Evolutionary conservation across 768 basidiomycete species (phyloP).

Genomic region (Boletus patriciae): DNA sequence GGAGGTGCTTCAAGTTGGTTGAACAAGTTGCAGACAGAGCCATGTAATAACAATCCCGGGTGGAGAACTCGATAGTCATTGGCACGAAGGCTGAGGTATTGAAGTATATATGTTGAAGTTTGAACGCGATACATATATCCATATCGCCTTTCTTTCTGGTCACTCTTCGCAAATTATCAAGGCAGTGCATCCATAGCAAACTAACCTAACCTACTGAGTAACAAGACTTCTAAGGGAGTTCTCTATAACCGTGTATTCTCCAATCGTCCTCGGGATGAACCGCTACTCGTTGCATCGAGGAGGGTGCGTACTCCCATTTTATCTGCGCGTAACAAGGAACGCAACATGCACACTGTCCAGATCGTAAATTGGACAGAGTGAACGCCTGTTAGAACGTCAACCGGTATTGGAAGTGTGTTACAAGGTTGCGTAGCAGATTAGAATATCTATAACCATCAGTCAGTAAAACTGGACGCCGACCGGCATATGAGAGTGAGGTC

Average conservation of each 20-base stretch:
- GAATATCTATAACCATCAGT: slow-evolving; percentile 4
- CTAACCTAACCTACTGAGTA: background rate
- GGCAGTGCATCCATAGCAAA: background rate
- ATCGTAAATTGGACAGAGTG: background rate
- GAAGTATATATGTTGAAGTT: no score
- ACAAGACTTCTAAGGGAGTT: background rate
- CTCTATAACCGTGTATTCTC: background rate
- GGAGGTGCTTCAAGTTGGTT: no score
- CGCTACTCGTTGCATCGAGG: background rate
- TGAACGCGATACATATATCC: no score
- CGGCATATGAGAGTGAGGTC: background rate
- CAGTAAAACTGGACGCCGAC: slow-evolving; percentile 24
- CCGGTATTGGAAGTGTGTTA: background rate
- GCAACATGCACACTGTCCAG: background rate
- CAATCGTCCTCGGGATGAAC: background rate
- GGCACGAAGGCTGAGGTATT: no score
- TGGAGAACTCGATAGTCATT: no score
- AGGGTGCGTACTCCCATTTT: background rate
- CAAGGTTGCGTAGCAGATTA: slow-evolving; percentile 3
- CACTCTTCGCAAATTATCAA: background rate
- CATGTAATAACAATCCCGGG: background rate
- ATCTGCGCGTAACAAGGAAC: background rate
- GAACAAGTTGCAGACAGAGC: background rate
- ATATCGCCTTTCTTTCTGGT: no score
- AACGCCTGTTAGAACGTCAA: background rate